Conservation (phyloP, 257 asterid species). For the Ilex asprella region DNA sequence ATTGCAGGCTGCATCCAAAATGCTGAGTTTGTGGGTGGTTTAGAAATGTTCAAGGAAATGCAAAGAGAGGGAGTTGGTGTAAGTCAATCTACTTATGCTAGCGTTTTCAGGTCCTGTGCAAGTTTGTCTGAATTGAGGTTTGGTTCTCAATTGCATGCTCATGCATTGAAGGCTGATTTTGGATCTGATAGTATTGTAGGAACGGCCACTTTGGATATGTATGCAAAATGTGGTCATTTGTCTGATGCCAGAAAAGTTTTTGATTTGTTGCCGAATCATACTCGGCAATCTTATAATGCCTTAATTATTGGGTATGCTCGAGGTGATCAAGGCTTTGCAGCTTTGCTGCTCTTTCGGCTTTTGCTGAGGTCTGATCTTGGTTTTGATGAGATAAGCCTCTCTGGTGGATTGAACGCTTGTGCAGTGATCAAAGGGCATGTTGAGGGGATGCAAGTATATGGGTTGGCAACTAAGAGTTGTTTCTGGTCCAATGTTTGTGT, state of each 20-base stretch:
- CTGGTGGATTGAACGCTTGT: conserved; percentile 74
- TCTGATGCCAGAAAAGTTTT: conserved; percentile 54
- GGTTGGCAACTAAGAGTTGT: conserved; percentile 58
- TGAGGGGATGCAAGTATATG: conserved; percentile 67
- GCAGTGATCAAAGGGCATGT: conserved; percentile 45
- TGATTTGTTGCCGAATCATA: conserved; percentile 42
- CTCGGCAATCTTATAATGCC: conserved; percentile 75
- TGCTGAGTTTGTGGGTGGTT: conserved; percentile 38
- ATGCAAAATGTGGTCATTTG: conserved; percentile 57
- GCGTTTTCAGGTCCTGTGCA: conserved; percentile 70
- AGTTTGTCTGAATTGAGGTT: conserved; percentile 39
- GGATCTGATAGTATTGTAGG: conserved; percentile 66
- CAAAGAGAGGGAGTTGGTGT: conserved; percentile 61
- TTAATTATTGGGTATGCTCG: conserved; percentile 69
- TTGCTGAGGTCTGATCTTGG: conserved; percentile 57
- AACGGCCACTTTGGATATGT: conserved; percentile 83
- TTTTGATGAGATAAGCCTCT: conserved; percentile 66
- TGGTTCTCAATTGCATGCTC: conserved; percentile 75
- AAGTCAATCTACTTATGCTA: conserved; percentile 80
- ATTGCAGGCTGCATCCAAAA: conserved; percentile 76
- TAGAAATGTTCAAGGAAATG: conserved; percentile 61
- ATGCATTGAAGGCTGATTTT: conserved; percentile 58
- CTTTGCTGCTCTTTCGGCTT: conserved; percentile 44
- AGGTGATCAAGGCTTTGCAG: conserved; percentile 52
- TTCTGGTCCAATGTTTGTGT: conserved; percentile 50